Conservation (phyloP, 192 early-diverging fungal genomes). For the Backusella australiensis region DNA sequence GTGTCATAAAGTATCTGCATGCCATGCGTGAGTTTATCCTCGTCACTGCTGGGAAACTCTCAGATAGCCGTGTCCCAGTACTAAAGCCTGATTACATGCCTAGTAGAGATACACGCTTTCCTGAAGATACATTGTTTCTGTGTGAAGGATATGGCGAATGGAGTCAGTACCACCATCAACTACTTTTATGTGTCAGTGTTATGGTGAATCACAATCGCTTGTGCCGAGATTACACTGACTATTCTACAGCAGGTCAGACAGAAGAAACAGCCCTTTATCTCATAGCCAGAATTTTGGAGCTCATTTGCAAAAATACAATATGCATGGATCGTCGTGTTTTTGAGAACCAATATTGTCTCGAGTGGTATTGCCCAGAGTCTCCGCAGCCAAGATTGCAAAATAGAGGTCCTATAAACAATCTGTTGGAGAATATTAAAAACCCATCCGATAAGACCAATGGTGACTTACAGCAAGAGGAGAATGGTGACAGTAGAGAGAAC, state of each 20-base stretch:
- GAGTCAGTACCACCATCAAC: not conserved
- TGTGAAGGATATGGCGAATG: not conserved
- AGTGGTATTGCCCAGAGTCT: not conserved
- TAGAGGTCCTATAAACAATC: not conserved
- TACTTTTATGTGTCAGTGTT: not conserved
- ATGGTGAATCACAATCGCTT: not conserved
- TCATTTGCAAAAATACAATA: not conserved
- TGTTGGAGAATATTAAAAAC: not conserved
- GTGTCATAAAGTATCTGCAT: not conserved
- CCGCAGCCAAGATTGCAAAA: not conserved
- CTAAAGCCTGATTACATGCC: not conserved
- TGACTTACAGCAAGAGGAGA: not conserved
- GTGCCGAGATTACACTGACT: not conserved
- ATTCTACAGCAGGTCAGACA: not conserved
- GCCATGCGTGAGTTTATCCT: not conserved
- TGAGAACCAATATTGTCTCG: not conserved
- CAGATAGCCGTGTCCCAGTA: not conserved
- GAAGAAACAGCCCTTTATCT: not conserved
- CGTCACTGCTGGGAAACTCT: not conserved
- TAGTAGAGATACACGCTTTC: not conserved
- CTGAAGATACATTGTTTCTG: not conserved
- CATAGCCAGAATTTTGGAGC: not conserved
- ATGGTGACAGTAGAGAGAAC: not conserved
- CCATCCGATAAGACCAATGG: not conserved
- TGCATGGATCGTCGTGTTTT: not conserved